Conservation (phyloP, 441 rosid genomes). For the Gossypium gossypioides region DNA sequence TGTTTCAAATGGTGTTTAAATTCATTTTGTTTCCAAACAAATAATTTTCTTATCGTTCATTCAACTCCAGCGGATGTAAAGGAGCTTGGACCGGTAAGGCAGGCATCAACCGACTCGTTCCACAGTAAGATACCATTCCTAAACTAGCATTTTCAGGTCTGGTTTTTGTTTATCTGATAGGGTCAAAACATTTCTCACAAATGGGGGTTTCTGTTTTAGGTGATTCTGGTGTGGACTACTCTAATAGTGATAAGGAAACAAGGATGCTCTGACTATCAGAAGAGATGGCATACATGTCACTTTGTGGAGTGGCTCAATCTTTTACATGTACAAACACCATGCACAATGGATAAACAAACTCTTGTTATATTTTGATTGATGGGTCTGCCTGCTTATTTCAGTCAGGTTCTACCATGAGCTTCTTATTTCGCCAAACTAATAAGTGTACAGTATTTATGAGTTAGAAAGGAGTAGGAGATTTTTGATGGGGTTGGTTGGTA, state of each 20-base stretch:
- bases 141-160: not conserved
- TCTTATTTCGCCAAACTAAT: conserved; percentile 2
- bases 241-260: conserved; percentile 22
- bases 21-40: not conserved
- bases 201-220: conserved; percentile 28
- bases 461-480: conserved; percentile 7
- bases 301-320: conserved; percentile 14
- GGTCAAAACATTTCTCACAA: not conserved
- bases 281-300: conserved; percentile 22
- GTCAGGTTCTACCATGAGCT: conserved; percentile 26
- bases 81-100: conserved; percentile 34
- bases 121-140: conserved; percentile 32
- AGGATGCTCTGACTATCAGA: conserved; percentile 19
- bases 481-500: not conserved
- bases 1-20: not conserved
- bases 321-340: conserved; percentile 9
- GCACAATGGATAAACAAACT: not conserved
- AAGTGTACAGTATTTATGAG: conserved; percentile 13
- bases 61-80: conserved; percentile 32
- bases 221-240: conserved; percentile 52
- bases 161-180: not conserved
- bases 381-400: conserved; percentile 26
- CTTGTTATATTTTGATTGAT: conserved; percentile 4
- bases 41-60: not conserved
- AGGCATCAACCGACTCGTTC: conserved; percentile 36